Evolutionary conservation across 2,329 filamentous ascomycete genomes (phyloP).

Genomic region (Aspergillus floridensis): DNA sequence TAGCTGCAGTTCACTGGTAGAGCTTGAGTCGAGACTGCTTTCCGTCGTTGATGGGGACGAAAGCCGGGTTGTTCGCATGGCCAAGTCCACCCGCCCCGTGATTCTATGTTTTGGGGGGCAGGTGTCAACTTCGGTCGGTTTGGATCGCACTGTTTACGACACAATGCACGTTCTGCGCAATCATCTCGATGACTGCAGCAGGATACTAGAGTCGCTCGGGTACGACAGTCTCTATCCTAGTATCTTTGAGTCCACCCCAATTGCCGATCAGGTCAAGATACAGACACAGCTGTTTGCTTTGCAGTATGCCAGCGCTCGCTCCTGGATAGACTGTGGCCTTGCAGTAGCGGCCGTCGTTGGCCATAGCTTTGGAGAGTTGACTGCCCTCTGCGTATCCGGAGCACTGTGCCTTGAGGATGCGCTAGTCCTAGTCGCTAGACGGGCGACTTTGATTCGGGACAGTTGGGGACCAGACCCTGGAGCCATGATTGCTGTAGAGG

Average conservation of each 20-base stretch:
- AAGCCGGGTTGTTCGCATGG: neutral
- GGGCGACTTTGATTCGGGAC: conserved; percentile 32
- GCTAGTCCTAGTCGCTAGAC: conserved; percentile 28
- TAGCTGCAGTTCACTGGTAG: conserved; percentile 10
- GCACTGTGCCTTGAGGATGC: conserved; percentile 29
- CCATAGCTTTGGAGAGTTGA: conserved; percentile 40
- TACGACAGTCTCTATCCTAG: conserved; percentile 25
- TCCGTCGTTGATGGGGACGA: conserved; percentile 3
- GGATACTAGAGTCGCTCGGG: conserved; percentile 24
- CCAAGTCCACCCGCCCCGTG: conserved; percentile 17
- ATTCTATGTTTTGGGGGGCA: conserved; percentile 44
- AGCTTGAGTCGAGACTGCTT: conserved; percentile 9
- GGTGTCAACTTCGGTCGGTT: conserved; percentile 21
- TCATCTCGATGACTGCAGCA: conserved; percentile 38
- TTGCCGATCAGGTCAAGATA: conserved; percentile 21
- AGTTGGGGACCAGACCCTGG: conserved; percentile 34
- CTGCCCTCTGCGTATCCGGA: conserved; percentile 34
- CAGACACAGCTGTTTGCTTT: conserved; percentile 40
- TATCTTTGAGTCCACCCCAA: conserved; percentile 21
- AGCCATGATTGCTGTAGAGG: conserved; percentile 36
- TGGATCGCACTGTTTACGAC: conserved; percentile 28
- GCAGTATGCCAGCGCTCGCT: conserved; percentile 38
- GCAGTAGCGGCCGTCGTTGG: conserved; percentile 34
- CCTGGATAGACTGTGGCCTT: conserved; percentile 41
- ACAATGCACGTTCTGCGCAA: conserved; percentile 23